Evolutionary conservation across 495 filamentous ascomycete species (phyloP).

Genomic region (Penicillium cataractarum): DNA sequence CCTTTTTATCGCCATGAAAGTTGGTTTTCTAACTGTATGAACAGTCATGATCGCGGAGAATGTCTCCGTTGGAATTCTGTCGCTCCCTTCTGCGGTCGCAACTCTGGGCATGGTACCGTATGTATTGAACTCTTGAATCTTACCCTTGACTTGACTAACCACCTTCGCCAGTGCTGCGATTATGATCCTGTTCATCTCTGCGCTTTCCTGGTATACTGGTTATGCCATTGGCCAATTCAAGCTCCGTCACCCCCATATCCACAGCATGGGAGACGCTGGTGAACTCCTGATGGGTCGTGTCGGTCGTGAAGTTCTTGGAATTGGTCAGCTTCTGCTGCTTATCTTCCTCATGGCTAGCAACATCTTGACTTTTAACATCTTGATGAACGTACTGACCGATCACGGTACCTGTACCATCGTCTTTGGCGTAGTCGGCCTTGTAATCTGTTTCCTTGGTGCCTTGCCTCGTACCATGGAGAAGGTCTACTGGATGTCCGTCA

Average conservation of each 20-base stretch:
- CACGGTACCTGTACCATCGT: slow-evolving; percentile 68
- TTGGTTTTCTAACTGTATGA: slow-evolving; percentile 1
- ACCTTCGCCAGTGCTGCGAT: slow-evolving; percentile 43
- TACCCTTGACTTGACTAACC: slow-evolving; percentile 4
- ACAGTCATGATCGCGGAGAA: slow-evolving; percentile 68
- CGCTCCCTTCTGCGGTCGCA: slow-evolving; percentile 65
- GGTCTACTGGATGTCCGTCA: slow-evolving; percentile 62
- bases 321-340: slow-evolving; percentile 65
- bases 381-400: slow-evolving; percentile 65
- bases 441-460: slow-evolving; percentile 64
- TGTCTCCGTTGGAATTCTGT: slow-evolving; percentile 66
- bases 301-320: slow-evolving; percentile 64
- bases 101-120: slow-evolving; percentile 62
- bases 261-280: slow-evolving; percentile 73
- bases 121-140: slow-evolving; percentile 9
- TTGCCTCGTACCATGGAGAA: slow-evolving; percentile 67
- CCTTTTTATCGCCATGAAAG: background rate
- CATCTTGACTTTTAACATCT: slow-evolving; percentile 66
- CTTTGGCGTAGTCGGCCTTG: slow-evolving; percentile 65
- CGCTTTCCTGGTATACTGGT: slow-evolving; percentile 61
- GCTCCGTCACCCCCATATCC: slow-evolving; percentile 50
- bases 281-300: slow-evolving; percentile 64
- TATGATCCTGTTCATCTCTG: slow-evolving; percentile 61
- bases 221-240: slow-evolving; percentile 44
- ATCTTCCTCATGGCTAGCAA: slow-evolving; percentile 77